These are phyloP conservation scores for Stagonosporopsis chrysanthemi DNA, from an alignment of 2,329 filamentous ascomycete genomes.

Conservation along the genomic window DNA sequence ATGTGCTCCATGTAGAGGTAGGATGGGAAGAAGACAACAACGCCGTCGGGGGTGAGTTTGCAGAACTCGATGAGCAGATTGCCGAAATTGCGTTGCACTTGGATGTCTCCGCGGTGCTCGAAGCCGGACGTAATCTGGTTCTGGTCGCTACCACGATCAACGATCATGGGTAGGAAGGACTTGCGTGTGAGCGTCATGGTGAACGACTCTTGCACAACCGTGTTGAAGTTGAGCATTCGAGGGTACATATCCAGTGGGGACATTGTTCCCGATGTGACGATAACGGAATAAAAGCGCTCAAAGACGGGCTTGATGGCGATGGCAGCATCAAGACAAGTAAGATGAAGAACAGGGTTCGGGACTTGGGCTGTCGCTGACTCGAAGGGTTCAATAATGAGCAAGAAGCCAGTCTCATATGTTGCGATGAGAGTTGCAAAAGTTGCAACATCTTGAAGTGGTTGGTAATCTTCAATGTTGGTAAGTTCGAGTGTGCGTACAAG, in stretches of 20 bases:
- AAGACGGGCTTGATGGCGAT: conserved; percentile 99
- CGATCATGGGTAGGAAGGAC: conserved; percentile 98
- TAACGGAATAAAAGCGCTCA: conserved; percentile 95
- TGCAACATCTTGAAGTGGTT: conserved; percentile 94
- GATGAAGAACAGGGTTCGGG: conserved; percentile 95
- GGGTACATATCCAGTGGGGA: conserved; percentile 99
- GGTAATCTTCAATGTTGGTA: conserved; percentile 97
- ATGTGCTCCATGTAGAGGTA: conserved; percentile 99
- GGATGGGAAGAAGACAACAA: conserved; percentile 99
- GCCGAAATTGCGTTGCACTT: conserved; percentile 96
- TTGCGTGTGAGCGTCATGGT: conserved; percentile 92
- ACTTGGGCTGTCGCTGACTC: conserved; percentile 96
- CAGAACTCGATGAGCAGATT: conserved; percentile 93
- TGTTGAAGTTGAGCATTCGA: conserved; percentile 93
- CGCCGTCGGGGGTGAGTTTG: conserved; percentile 92
- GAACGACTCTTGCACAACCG: conserved; percentile 96
- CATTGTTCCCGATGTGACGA: conserved; percentile 97
- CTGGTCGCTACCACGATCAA: conserved; percentile 93
- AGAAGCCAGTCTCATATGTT: conserved; percentile 95
- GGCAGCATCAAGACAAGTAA: conserved; percentile 94
- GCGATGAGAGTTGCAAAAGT: conserved; percentile 96
- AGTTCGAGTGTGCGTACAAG: conserved; percentile 93
- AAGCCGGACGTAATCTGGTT: conserved; percentile 92
- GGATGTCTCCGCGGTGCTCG: conserved; percentile 92
- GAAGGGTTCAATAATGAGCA: conserved; percentile 95